Evolutionary conservation across 2,329 filamentous ascomycete species (phyloP).

Genomic region (Exserohilum turcica): DNA sequence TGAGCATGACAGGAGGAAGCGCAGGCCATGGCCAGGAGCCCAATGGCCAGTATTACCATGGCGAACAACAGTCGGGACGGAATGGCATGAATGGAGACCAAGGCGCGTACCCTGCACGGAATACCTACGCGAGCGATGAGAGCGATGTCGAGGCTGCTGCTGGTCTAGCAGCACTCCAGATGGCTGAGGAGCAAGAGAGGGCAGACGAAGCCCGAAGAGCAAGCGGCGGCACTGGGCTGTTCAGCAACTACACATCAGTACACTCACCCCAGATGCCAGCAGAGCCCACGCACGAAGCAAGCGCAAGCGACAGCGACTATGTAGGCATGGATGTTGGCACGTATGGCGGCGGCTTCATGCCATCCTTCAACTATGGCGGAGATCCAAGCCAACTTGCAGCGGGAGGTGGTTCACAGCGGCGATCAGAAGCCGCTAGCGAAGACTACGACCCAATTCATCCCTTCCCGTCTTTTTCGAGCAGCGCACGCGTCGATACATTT

Average conservation of each 20-base stretch:
- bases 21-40: slow-evolving; percentile 40
- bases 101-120: slow-evolving; percentile 40
- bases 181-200: slow-evolving; percentile 79
- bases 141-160: slow-evolving; percentile 88
- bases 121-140: slow-evolving; percentile 62
- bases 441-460: slow-evolving; percentile 59
- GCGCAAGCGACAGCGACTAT: slow-evolving; percentile 70
- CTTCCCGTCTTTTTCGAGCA: slow-evolving; percentile 60
- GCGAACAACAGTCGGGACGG: slow-evolving; percentile 31
- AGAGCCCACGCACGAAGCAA: slow-evolving; percentile 25
- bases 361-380: slow-evolving; percentile 65
- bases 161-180: slow-evolving; percentile 79
- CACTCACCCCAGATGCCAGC: slow-evolving; percentile 51
- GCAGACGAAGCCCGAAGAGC: slow-evolving; percentile 62
- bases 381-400: slow-evolving; percentile 51
- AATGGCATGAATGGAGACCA: slow-evolving; percentile 56
- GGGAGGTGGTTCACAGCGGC: slow-evolving; percentile 51
- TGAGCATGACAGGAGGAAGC: slow-evolving; percentile 53
- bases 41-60: slow-evolving; percentile 39
- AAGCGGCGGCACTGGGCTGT: slow-evolving; percentile 61
- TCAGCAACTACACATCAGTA: slow-evolving; percentile 54
- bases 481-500: slow-evolving; percentile 80
- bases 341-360: slow-evolving; percentile 73
- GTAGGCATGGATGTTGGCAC: slow-evolving; percentile 73
- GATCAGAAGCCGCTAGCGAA: slow-evolving; percentile 51